phyloP scores from a whole-genome alignment of 345 rosid genomes.

The Sisymbrium altissimum region DNA sequence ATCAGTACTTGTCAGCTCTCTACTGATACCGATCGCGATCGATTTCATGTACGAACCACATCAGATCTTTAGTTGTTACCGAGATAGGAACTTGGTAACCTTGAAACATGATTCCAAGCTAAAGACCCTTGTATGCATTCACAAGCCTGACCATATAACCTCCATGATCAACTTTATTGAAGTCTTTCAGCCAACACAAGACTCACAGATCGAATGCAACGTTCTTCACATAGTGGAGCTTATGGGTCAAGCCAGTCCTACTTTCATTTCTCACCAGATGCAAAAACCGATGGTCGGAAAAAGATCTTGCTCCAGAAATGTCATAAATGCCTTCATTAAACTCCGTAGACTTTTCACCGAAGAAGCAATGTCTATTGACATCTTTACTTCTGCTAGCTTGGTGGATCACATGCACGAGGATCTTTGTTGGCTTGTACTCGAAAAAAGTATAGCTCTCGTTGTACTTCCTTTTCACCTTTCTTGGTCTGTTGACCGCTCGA shows the following conservation, averaged over 20 bases:
- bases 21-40: neutral
- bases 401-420: neutral
- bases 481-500: conserved; percentile 35
- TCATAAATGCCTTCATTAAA: neutral
- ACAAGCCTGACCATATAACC: neutral
- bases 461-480: conserved; percentile 32
- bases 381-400: neutral
- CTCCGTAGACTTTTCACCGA: neutral
- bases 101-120: neutral
- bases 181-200: neutral
- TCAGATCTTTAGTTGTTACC: neutral
- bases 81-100: neutral
- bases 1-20: neutral
- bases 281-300: neutral
- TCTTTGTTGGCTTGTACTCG: neutral
- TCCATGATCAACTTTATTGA: neutral
- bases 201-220: neutral
- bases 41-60: neutral
- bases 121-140: neutral
- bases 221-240: neutral
- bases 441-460: neutral
- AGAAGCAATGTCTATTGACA: neutral
- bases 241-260: neutral
- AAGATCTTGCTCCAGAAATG: neutral
- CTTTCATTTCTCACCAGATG: neutral